Base-by-base conservation (phyloP, 345 rosid species). In the Eucalyptus sideroxylon region DNA sequence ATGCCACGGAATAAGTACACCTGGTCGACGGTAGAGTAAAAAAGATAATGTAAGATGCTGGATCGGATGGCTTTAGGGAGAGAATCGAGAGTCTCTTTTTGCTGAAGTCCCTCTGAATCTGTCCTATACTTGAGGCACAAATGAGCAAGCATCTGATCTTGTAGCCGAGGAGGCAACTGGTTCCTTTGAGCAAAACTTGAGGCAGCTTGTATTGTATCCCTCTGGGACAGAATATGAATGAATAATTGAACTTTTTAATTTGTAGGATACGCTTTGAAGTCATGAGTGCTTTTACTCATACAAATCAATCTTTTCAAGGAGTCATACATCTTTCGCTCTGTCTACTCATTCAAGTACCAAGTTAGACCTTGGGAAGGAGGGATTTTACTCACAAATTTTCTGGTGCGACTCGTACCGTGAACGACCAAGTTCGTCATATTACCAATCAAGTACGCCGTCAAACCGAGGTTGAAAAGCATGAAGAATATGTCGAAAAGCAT, bases 401-500 rank as follows among this genome's bases (percentile, higher is more conserved):
- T 93, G 59, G 99, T 97, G 88, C 98, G 95, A 40, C 97, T 96
- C 13, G 98, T 98, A 60, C 96, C 95, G 86, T 97, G 98, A 90
- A 98, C 99, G 90, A 95, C 97, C 94, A 98, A 92, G 95, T 95
- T 97, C 91, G 99, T 98, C 99, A 97, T 98, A 91, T 97, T 98
- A 85, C 99, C 99, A 67, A 97, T 98, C 93, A 98, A 92, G 91
- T 98, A 98, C 2, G 98, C 96, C 1, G 96, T 97, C 94, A 98
- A 90, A 30, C 99, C 96, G 6, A 97, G 97, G 91, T 96, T 96
- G 93, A 98, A 98, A 50, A 97, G 92, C 98, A 98, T 97, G 91
- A 94, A 97, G 93, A 96, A 97, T 86, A 97, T 95, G 91, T 92
- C 98, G 89, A 96, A 98, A 47, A 96, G 87, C 99, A 96, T 98